A percentile compares a stretch with the other conserved stretches of the same genome.
Evolutionary conservation across 2,329 filamentous ascomycete genomes (phyloP).

Genomic region (Knoxdaviesia capensis): DNA sequence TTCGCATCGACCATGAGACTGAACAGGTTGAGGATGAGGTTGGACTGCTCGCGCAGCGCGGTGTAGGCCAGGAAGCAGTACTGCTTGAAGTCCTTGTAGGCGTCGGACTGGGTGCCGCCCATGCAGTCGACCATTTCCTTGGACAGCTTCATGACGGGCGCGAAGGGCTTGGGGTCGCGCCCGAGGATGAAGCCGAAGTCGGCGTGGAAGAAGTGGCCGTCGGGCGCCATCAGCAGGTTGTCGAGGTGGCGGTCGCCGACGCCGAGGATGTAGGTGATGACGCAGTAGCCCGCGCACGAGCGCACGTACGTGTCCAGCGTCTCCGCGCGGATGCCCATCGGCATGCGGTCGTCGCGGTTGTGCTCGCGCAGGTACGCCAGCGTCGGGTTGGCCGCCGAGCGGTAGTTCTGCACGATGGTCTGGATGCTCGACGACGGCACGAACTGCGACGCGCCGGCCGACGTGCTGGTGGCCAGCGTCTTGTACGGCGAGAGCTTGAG

Average conservation of each 20-base stretch:
- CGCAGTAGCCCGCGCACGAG: slow-evolving; percentile 92
- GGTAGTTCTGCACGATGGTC: slow-evolving; percentile 66
- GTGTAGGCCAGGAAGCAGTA: slow-evolving; percentile 93
- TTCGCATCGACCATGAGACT: slow-evolving; percentile 95
- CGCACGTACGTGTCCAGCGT: slow-evolving; percentile 90
- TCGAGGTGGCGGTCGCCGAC: slow-evolving; percentile 93
- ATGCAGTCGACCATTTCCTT: slow-evolving; percentile 98
- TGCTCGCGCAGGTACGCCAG: slow-evolving; percentile 74
- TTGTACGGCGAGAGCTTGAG: slow-evolving; percentile 90
- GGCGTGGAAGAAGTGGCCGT: slow-evolving; percentile 92
- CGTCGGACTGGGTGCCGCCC: slow-evolving; percentile 63
- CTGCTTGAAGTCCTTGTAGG: slow-evolving; percentile 79
- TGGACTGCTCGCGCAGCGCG: slow-evolving; percentile 72
- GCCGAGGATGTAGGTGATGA: slow-evolving; percentile 93
- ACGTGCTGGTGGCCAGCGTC: slow-evolving; percentile 80
- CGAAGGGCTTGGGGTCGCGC: slow-evolving; percentile 91
- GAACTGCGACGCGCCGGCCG: slow-evolving; percentile 83
- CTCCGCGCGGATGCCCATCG: slow-evolving; percentile 75
- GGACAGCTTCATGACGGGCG: slow-evolving; percentile 88
- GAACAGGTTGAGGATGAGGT: slow-evolving; percentile 86
- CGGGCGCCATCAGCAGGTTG: slow-evolving; percentile 76
- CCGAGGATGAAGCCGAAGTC: slow-evolving; percentile 98
- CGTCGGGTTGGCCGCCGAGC: slow-evolving; percentile 34
- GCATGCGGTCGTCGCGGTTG: slow-evolving; percentile 67
- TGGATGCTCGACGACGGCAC: slow-evolving; percentile 73